phyloP scores from a whole-genome alignment of 495 filamentous ascomycete genomes.

The Cairneyella variabilis region DNA sequence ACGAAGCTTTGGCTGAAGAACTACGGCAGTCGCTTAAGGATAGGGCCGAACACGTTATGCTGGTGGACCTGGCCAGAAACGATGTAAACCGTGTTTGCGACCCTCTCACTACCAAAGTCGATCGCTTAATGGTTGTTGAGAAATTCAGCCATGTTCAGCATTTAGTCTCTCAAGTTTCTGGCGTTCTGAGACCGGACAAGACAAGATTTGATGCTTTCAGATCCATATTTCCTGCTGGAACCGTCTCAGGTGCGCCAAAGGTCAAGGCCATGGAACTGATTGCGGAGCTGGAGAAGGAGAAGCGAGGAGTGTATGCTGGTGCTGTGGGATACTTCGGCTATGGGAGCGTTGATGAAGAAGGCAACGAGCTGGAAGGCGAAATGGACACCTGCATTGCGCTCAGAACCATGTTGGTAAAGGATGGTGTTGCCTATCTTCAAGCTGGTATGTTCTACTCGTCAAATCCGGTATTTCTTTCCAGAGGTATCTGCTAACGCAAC shows the following conservation, averaged over 20 bases:
- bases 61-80: slow-evolving; percentile 96
- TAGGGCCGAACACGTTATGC: slow-evolving; percentile 96
- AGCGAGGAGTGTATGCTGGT: slow-evolving; percentile 93
- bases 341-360: slow-evolving; percentile 43
- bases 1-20: slow-evolving; percentile 72
- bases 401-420: slow-evolving; percentile 92
- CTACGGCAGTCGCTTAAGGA: slow-evolving; percentile 83
- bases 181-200: slow-evolving; percentile 73
- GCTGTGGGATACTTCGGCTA: slow-evolving; percentile 93
- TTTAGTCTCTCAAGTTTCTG: slow-evolving; percentile 90
- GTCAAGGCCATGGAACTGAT: slow-evolving; percentile 96
- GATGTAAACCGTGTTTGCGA: slow-evolving; percentile 96
- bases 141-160: slow-evolving; percentile 97
- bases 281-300: slow-evolving; percentile 88
- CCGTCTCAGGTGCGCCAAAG: slow-evolving; percentile 91
- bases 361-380: slow-evolving; percentile 59
- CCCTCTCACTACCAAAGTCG: slow-evolving; percentile 80
- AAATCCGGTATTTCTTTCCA: not conserved
- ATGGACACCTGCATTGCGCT: slow-evolving; percentile 99
- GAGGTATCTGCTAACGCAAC: too few relatives aligned
- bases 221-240: slow-evolving; percentile 93
- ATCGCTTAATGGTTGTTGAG: slow-evolving; percentile 93
- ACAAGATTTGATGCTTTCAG: slow-evolving; percentile 95
- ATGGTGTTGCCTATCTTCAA: slow-evolving; percentile 86
- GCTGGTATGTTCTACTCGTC: slow-evolving; percentile 48